Evolutionary conservation across 208 protist genomes (phyloP).

Genomic region (Acanthamoeba lugdunensis): DNA sequence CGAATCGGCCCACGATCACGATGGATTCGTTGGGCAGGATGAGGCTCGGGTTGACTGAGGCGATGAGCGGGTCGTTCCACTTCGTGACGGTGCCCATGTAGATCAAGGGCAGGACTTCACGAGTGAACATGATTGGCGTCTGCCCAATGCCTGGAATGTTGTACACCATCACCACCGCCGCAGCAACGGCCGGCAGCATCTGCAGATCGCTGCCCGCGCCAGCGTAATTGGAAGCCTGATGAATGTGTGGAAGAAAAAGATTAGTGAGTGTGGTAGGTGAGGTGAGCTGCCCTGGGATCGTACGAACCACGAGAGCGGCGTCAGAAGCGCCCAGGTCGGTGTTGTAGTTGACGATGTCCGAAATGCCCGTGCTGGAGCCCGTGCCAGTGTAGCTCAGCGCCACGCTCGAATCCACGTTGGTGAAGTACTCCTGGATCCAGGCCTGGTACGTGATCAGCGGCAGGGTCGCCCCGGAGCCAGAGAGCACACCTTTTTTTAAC

Average conservation of each 20-base stretch:
- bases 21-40: background rate
- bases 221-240: background rate
- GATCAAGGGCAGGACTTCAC: conserved; percentile 17
- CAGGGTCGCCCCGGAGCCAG: background rate
- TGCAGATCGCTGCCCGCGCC: background rate
- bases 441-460: background rate
- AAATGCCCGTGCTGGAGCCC: conserved; percentile 14
- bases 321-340: conserved; percentile 22
- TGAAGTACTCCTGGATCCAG: conserved; percentile 14
- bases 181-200: conserved; percentile 41
- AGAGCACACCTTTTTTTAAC: background rate
- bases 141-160: background rate
- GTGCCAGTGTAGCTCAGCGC: background rate
- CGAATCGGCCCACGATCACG: conserved; percentile 37
- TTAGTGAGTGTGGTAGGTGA: conserved; percentile 16
- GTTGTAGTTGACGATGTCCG: conserved; percentile 2
- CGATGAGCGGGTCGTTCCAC: conserved; percentile 31
- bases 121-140: background rate
- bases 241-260: too few species aligned
- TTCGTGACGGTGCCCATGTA: background rate
- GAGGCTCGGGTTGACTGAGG: background rate
- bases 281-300: too few species aligned
- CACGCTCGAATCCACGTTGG: conserved; percentile 10
- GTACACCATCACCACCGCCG: conserved; percentile 42
- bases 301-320: background rate